Percentiles rank a stretch among this genome's conserved stretches.
These are phyloP conservation scores for Yamadazyma phyllophila DNA, from an alignment of 805 yeast species.

Conservation along the genomic window DNA sequence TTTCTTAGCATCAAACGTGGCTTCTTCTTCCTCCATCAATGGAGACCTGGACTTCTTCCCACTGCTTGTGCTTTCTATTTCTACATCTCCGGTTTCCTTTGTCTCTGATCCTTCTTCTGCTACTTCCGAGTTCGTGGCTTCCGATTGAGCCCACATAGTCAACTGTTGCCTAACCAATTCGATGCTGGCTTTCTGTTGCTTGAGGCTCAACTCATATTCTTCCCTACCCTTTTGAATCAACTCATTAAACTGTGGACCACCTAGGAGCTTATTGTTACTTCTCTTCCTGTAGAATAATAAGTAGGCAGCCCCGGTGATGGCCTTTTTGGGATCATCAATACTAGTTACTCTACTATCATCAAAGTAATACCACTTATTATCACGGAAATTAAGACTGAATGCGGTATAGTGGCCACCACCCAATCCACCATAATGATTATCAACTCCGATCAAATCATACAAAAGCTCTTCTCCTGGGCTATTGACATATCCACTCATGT, in stretches of 20 bases:
- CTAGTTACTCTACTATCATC: constrained; percentile 78
- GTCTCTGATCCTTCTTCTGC: constrained; percentile 6
- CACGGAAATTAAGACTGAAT: constrained; percentile 74
- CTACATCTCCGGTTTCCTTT: constrained; percentile 3
- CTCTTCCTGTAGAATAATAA: constrained; percentile 75
- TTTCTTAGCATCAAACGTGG: constrained; percentile 7
- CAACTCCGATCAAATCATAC: constrained; percentile 89
- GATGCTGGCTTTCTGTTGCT: constrained; percentile 12
- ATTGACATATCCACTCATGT: constrained; percentile 59
- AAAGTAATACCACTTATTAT: constrained; percentile 81
- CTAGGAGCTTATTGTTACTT: constrained; percentile 36
- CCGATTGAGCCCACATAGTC: constrained; percentile 7
- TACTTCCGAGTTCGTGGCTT: constrained; percentile 2
- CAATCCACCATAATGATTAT: constrained; percentile 92
- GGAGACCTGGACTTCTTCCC: constrained; percentile 9
- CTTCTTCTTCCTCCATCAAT: constrained; percentile 4
- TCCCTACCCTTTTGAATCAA: constrained; percentile 43
- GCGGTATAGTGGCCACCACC: constrained; percentile 99
- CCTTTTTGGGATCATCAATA: constrained; percentile 53
- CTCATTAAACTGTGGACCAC: constrained; percentile 45
- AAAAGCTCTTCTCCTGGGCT: constrained; percentile 35
- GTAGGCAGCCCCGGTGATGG: constrained; percentile 80
- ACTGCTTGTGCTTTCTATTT: constrained; percentile 3
- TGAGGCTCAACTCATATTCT: constrained; percentile 16
- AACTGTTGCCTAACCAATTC: constrained; percentile 18